A percentile compares a stretch with the other conserved stretches of the same genome.
These are phyloP conservation scores for Cicer pinnatifidum DNA, from an alignment of 306 rosid species.

Conservation along the genomic window DNA sequence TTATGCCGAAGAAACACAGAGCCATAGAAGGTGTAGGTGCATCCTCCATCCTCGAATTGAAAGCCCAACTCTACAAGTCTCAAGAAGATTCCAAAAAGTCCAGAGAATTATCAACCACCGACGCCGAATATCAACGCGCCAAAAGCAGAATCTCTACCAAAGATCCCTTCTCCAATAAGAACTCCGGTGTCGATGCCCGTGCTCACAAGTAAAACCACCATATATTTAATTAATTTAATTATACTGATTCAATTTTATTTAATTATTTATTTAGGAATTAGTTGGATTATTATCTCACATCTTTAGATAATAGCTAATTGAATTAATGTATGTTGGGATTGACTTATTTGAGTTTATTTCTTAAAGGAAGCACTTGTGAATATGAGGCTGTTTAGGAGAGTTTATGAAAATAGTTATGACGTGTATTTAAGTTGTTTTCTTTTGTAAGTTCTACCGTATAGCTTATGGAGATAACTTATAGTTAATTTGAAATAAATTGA, in stretches of 20 bases:
- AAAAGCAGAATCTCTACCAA: conserved; percentile 61
- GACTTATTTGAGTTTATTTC: background rate
- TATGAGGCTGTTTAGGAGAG: no score
- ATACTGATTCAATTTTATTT: background rate
- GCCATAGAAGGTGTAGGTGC: conserved; percentile 89
- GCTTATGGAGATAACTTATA: no score
- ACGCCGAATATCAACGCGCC: conserved; percentile 75
- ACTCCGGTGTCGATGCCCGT: conserved; percentile 87
- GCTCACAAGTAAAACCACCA: conserved; percentile 60
- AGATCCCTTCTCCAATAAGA: conserved; percentile 60
- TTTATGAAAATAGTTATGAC: no score
- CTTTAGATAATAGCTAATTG: conserved; percentile 12
- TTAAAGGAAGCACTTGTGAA: no score
- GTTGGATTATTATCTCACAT: background rate
- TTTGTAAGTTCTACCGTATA: no score
- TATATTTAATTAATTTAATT: background rate
- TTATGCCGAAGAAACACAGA: conserved; percentile 94
- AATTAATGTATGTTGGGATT: background rate
- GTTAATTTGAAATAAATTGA: no score
- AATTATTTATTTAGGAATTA: background rate
- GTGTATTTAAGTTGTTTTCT: no score
- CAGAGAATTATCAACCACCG: conserved; percentile 64
- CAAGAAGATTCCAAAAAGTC: conserved; percentile 84
- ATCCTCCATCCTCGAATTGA: conserved; percentile 84
- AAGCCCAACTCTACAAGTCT: conserved; percentile 86